Evolutionary conservation across 2,329 filamentous ascomycete genomes (phyloP), one percentile per base, ranked within the genome.

Genomic region (Cytospora paraplurivora): DNA sequence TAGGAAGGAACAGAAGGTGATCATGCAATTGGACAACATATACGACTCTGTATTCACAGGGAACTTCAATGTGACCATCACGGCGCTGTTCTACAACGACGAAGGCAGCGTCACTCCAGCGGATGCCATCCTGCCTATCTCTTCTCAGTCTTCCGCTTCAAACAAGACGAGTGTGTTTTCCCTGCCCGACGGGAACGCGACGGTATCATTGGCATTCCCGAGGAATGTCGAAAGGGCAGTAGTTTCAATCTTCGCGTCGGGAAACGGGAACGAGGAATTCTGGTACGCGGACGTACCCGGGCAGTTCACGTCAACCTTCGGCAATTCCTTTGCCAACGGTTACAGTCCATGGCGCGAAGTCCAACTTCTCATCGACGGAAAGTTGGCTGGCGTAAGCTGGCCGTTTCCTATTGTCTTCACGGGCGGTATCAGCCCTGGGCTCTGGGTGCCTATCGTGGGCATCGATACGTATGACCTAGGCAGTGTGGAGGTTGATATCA

Each of bases 391-490:
- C 1, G 86, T 93, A 1, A 83, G 86, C 35, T 95, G 90, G 90
- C 92, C 92, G 0, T 94, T 91, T 69, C 91, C 91, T 0, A 82
- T 92, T 19, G 88, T 96, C 56, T 94, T 93, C 69, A 93, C 91
- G 0, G 91, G 92, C 2, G 91, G 91, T 1, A 81, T 95, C 8
- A 87, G 89, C 1, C 90, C 91, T 4, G 85, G 86, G 1, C 82
- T 95, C 47, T 92, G 92, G 83, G 81, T 90, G 7, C 92, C 91
- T 0, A 82, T 94, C 59, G 91, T 91, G 3, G 91, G 91, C 1
- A 85, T 90, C 27, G 88, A 95, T 70, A 86, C 90, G 0, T 95
- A 92, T 72, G 91, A 95, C 71, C 78, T 95, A 32, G 80, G 84
- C 51, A 90, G 95, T 72, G 86, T 91, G 66, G 89, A 94, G 72